Base-by-base conservation (phyloP, 345 rosid species). In the Pugionium cornutum region DNA sequence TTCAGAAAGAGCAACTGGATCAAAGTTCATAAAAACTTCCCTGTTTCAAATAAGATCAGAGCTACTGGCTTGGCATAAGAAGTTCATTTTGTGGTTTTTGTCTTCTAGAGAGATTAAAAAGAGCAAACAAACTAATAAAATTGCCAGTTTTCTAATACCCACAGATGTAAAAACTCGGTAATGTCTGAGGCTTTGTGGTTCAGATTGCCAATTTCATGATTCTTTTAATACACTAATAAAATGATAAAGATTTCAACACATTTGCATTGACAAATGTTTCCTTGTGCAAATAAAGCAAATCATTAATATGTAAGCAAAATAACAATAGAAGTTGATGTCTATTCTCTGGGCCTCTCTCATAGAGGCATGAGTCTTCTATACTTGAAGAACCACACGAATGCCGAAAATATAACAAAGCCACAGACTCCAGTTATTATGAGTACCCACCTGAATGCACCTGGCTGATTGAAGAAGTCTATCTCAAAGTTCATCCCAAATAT, bases 371-470 rank as follows among this genome's bases (percentile, higher is more conserved):
- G 91, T 66, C 99, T 85, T 82, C 92, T 73, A 49, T 81, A 78
- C 81, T 89, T 94, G 87, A 90, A 94, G 84, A 86, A 90, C 86
- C 89, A 88, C 31, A 89, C 79, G 35, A 94, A 94, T 58, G 95
- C 88, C 53, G 71, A 76, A 72, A 94, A 94, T 78, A 90, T 83
- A 67, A 73, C 49, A 45, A 85, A 4, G 31, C 95, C 95, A 42
- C 61, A 40, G 5, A 79, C 58, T 64, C 91, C 99, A 2, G 99
- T 94, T 3, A 90, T 71, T 35, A 80, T 7, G 35, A 92, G 91
- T 3, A 90, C 99, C 99, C 99, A 90, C 51, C 83, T 85, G 67
- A 94, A 90, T 62, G 99, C 96, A 7, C 42, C 68, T 8, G 86
- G 67, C 52, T 86, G 75, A 8, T 85, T 85, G 70, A 94, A 94